phyloP scores from a whole-genome alignment of 1,284 basidiomycete species.

The Cutaneotrichosporon daszewskae region DNA sequence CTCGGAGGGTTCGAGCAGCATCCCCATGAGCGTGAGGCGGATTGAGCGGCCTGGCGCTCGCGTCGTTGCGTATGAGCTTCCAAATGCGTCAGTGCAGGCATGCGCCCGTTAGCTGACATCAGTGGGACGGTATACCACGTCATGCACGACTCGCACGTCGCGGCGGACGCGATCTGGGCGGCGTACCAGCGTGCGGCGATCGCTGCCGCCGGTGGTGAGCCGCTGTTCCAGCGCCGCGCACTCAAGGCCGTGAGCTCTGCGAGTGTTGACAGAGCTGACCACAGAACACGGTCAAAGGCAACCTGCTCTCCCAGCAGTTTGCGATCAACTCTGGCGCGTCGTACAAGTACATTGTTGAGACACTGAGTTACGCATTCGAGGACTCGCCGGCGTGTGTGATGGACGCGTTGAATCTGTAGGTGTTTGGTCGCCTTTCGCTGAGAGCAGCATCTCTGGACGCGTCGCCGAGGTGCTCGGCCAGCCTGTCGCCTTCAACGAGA shows the following conservation, averaged over 20 bases:
- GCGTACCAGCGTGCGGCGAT: slow-evolving; percentile 32
- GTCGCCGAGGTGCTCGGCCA: slow-evolving; percentile 19
- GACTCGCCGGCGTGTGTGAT: slow-evolving; percentile 32
- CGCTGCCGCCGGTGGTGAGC: slow-evolving; percentile 9
- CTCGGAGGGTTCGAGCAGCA: neutral
- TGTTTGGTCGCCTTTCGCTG: slow-evolving; percentile 5
- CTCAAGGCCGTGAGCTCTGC: slow-evolving; percentile 21
- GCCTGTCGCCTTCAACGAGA: slow-evolving; percentile 35
- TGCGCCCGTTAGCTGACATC: neutral
- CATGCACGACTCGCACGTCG: slow-evolving; percentile 6
- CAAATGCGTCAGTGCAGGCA: slow-evolving; percentile 5
- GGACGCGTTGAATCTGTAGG: slow-evolving; percentile 30
- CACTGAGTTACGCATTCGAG: slow-evolving; percentile 30
- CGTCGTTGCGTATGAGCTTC: slow-evolving; percentile 15
- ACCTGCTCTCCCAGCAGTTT: slow-evolving; percentile 39
- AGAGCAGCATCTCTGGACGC: slow-evolving; percentile 18
- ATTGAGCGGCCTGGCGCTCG: neutral
- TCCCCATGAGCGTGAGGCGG: slow-evolving; percentile 2
- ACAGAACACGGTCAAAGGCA: slow-evolving; percentile 13
- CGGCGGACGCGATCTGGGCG: slow-evolving; percentile 26
- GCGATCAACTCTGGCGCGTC: slow-evolving; percentile 39
- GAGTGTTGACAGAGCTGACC: neutral
- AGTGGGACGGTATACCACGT: slow-evolving; percentile 33
- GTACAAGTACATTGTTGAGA: slow-evolving; percentile 44
- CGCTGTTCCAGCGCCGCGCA: slow-evolving; percentile 34